These are phyloP conservation scores for Pseudogymnoascus sp. DNA, from an alignment of 2,329 filamentous ascomycete genomes.

Conservation along the genomic window DNA sequence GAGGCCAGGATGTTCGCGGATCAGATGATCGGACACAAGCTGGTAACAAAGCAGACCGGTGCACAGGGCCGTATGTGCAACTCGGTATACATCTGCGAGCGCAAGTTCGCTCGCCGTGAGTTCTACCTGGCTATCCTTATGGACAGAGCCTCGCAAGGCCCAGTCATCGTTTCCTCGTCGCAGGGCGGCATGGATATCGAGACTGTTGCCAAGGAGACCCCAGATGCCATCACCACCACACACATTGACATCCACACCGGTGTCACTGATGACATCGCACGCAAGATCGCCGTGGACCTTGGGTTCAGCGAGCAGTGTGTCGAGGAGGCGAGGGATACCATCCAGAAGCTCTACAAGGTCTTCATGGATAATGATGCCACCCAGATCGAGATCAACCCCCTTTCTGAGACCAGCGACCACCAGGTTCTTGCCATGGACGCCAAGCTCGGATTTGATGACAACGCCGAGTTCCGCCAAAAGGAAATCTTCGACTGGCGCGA, in stretches of 20 bases:
- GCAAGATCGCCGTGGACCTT: slow-evolving; percentile 80
- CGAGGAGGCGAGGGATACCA: slow-evolving; percentile 88
- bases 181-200: slow-evolving; percentile 99
- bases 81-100: slow-evolving; percentile 97
- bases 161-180: slow-evolving; percentile 94
- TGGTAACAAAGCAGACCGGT: slow-evolving; percentile 99
- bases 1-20: slow-evolving; percentile 94
- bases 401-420: slow-evolving; percentile 97
- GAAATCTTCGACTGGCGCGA: slow-evolving; percentile 93
- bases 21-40: slow-evolving; percentile 99
- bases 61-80: slow-evolving; percentile 89
- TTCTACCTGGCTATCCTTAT: slow-evolving; percentile 99
- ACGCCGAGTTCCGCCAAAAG: slow-evolving; percentile 96
- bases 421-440: slow-evolving; percentile 98
- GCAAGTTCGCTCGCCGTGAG: slow-evolving; percentile 97
- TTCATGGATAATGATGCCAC: slow-evolving; percentile 98
- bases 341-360: slow-evolving; percentile 98
- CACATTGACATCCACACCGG: slow-evolving; percentile 89
- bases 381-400: slow-evolving; percentile 99
- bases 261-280: slow-evolving; percentile 91
- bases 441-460: slow-evolving; percentile 98
- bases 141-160: slow-evolving; percentile 85
- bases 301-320: slow-evolving; percentile 98
- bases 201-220: slow-evolving; percentile 94
- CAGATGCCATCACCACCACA: slow-evolving; percentile 90